phyloP scores from a whole-genome alignment of 306 rosid species.

The Trichosanthes truncata region DNA sequence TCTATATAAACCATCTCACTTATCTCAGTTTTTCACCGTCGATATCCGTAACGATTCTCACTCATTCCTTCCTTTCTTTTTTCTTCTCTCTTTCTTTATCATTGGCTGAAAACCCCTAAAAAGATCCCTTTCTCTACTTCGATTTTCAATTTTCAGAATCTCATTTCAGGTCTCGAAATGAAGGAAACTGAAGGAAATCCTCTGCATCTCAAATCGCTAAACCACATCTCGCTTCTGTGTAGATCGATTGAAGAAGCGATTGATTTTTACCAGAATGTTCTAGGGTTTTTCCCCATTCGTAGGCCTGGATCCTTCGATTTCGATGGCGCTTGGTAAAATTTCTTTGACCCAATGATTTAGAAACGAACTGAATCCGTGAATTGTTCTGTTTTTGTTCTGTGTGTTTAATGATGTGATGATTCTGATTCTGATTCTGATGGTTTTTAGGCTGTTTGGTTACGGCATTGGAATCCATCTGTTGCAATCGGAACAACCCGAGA shows the following conservation, averaged over 20 bases:
- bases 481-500: conserved; percentile 48
- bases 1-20: background rate
- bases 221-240: conserved; percentile 76
- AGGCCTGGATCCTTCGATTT: conserved; percentile 87
- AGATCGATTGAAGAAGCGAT: conserved; percentile 52
- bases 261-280: conserved; percentile 60
- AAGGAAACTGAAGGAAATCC: conserved; percentile 69
- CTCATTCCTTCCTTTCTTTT: background rate
- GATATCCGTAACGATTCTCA: background rate
- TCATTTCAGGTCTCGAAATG: conserved; percentile 22
- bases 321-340: conserved; percentile 71
- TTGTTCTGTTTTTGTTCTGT: background rate
- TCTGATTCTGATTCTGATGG: background rate
- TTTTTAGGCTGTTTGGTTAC: conserved; percentile 59
- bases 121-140: background rate
- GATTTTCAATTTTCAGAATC: background rate
- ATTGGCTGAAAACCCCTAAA: background rate
- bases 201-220: conserved; percentile 67
- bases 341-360: background rate
- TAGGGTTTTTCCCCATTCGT: conserved; percentile 72
- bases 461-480: conserved; percentile 89
- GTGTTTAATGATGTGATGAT: too few species aligned
- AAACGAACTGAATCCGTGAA: background rate
- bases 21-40: background rate
- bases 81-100: background rate